A percentile compares a stretch with the other conserved stretches of the same genome.
These are phyloP conservation scores for Triticum dicoccoides DNA, from an alignment of 176 grass and related monocot species.

Conservation along the genomic window DNA sequence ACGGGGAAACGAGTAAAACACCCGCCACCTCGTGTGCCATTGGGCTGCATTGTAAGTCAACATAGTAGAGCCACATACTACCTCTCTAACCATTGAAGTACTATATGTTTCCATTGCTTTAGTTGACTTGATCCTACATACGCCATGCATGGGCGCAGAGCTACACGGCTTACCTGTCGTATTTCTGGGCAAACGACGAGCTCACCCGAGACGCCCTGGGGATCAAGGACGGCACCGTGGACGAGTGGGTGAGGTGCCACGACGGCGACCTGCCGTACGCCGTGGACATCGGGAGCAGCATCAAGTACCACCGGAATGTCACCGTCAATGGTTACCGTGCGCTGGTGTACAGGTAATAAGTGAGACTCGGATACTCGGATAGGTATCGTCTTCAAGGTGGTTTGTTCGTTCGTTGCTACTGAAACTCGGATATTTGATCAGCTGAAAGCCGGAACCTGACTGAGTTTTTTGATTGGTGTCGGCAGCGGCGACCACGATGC, in stretches of 20 bases:
- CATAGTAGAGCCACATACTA: neutral
- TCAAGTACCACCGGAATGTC: conserved; percentile 41
- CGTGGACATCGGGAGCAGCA: neutral
- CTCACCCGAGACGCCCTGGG: conserved; percentile 33
- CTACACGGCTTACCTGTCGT: conserved; percentile 43
- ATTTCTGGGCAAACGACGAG: conserved; percentile 52
- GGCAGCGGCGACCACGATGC: conserved; percentile 56
- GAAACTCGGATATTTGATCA: neutral
- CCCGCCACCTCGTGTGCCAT: conserved; percentile 22
- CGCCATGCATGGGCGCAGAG: neutral
- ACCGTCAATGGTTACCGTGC: conserved; percentile 43
- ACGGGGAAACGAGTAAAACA: neutral
- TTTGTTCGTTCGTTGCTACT: neutral
- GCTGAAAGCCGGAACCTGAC: neutral
- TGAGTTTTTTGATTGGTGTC: neutral
- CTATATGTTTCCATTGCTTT: neutral
- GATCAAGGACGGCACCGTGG: conserved; percentile 44
- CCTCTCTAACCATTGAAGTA: neutral
- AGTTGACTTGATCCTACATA: neutral
- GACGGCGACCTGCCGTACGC: conserved; percentile 21
- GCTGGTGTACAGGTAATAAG: conserved; percentile 30
- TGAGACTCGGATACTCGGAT: neutral
- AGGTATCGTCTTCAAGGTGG: neutral
- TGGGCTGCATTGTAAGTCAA: conserved; percentile 39
- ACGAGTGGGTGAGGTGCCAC: conserved; percentile 46